Base-by-base conservation (phyloP, 805 yeast genomes). In the Torulaspora franciscae region DNA sequence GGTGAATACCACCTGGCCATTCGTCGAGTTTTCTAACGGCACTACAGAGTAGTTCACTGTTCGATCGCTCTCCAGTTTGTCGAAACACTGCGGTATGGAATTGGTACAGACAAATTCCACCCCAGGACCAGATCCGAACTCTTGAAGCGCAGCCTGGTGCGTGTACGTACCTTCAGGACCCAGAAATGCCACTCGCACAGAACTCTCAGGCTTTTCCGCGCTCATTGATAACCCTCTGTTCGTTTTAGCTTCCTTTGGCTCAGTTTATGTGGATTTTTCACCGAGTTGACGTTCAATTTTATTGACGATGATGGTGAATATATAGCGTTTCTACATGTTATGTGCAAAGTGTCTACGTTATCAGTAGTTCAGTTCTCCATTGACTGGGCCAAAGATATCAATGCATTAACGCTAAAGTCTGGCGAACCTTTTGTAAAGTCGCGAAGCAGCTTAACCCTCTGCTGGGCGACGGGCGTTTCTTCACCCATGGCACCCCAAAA, bases 131-230 rank as follows among this genome's bases (percentile, higher is more conserved):
- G 61, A 63, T 1, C 71, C 72, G 60, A 79, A 79, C 57, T 77
- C 77, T 57, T 78, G 84, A 4, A 77, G 51, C 3, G 82, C 81
- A 13, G 83, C 83, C 66, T 89, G 95, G 56, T 91, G 95, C 2
- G 98, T 85, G 65, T 88, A 93, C 0, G 97, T 91, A 1, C 97
- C 97, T 40, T 71, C 71, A 0, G 99, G 99, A 0, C 98, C 99
- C 41, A 91, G 66, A 57, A 78, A 91, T 2, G 86, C 88, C 3
- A 85, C 81, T 54, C 69, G 78, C 14, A 37, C 30, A n/a, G 40
- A 17, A 11, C 27, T n/a, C 3, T 11, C 40, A 26, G 40, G 13
- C 26, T 33, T 19, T 17, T 32, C 34, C 11, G 15, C 22, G 34
- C 29, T 27, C 33, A 30, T 9, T 30, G 33, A 30, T 8, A 10